Conservation (phyloP, 2,329 filamentous ascomycete genomes). For the Hypoxylon sp. region DNA sequence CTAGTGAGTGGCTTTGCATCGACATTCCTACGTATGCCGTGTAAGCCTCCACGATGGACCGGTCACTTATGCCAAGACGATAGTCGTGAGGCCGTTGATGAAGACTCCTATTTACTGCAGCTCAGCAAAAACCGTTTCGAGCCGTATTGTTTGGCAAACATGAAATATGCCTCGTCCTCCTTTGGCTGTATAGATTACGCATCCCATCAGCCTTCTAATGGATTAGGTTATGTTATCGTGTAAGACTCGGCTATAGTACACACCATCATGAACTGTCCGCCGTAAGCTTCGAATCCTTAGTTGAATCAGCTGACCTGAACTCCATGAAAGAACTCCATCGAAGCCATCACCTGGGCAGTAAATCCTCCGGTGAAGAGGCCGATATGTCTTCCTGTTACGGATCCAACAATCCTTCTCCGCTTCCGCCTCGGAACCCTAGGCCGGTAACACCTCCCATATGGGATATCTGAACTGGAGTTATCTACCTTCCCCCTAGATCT, state of each 20-base stretch:
- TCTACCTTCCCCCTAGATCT: constrained; percentile 32
- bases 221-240: not conserved
- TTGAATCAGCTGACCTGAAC: not conserved
- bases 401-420: constrained; percentile 36
- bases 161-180: constrained; percentile 7
- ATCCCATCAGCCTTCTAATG: not conserved
- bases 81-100: constrained; percentile 18
- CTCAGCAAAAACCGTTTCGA: constrained; percentile 37
- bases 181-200: not conserved
- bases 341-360: not conserved
- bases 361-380: constrained; percentile 1
- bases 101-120: constrained; percentile 18
- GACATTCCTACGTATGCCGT: constrained; percentile 18
- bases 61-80: constrained; percentile 28
- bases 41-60: constrained; percentile 12
- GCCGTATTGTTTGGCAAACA: constrained; percentile 5
- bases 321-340: too few relatives aligned
- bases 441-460: constrained; percentile 2
- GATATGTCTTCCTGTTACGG: constrained; percentile 34
- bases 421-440: constrained; percentile 42
- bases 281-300: not conserved
- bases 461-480: constrained; percentile 21
- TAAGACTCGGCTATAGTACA: not conserved
- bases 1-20: constrained; percentile 14
- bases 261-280: not conserved